Percentiles rank a stretch among this genome's conserved stretches.
Conservation (phyloP, 2,329 filamentous ascomycete species). For the Pyrenochaeta sp. region DNA sequence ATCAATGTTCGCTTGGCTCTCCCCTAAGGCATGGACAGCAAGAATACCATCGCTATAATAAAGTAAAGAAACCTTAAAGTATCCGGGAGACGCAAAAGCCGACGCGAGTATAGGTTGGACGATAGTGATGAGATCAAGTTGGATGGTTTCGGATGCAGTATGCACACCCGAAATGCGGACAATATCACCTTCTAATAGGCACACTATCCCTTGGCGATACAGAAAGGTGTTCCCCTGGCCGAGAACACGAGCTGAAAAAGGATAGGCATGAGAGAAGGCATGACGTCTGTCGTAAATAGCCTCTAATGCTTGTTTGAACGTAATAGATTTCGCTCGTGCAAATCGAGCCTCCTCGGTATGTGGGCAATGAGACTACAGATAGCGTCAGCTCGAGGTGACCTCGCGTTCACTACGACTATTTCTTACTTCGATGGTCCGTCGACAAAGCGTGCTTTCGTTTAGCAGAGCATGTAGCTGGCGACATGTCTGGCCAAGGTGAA, state of each 20-base stretch:
- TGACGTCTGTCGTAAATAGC: conserved; percentile 67
- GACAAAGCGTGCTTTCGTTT: conserved; percentile 65
- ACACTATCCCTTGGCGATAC: conserved; percentile 70
- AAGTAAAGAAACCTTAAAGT: conserved; percentile 49
- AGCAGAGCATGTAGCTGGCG: conserved; percentile 61
- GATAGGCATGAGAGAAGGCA: conserved; percentile 68
- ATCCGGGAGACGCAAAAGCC: conserved; percentile 35
- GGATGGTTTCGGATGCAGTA: conserved; percentile 11
- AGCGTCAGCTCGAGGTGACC: conserved; percentile 5
- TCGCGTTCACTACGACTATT: conserved; percentile 6
- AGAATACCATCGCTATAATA: conserved; percentile 47
- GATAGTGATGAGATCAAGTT: conserved; percentile 30
- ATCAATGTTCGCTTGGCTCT: conserved; percentile 18
- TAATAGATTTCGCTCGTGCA: conserved; percentile 47
- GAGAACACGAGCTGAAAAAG: conserved; percentile 68
- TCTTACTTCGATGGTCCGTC: conserved; percentile 65
- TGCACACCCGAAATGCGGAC: conserved; percentile 70
- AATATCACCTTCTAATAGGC: conserved; percentile 64
- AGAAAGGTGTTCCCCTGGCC: conserved; percentile 68
- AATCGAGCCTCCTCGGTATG: conserved; percentile 57
- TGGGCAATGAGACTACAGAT: conserved; percentile 50
- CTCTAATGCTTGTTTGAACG: conserved; percentile 65
- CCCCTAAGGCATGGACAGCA: conserved; percentile 30
- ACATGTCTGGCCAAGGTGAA: conserved; percentile 64
- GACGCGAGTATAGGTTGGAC: conserved; percentile 16